These are phyloP conservation scores for Litsea cubeba DNA, from an alignment of 164 flowering plant genomes.

Conservation along the genomic window DNA sequence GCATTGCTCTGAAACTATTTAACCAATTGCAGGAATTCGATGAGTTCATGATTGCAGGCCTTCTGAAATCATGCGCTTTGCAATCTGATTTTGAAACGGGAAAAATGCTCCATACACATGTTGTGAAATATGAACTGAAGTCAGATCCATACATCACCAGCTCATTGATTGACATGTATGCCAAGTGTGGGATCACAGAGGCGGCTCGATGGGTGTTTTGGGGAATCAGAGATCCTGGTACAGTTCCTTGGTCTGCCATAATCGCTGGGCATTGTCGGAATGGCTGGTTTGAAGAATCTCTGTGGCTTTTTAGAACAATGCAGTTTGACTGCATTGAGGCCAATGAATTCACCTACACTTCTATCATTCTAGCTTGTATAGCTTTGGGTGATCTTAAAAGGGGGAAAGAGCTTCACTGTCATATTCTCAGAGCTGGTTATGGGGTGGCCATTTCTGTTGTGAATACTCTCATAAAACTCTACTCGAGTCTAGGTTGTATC, in stretches of 20 bases:
- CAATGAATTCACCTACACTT: conserved; percentile 28
- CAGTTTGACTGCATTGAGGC: conserved; percentile 16
- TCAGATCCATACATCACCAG: conserved; percentile 20
- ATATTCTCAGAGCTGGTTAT: conserved; percentile 22
- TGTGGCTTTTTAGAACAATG: conserved; percentile 22
- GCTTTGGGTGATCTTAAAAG: conserved; percentile 20
- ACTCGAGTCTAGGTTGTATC: conserved; percentile 18
- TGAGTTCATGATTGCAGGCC: conserved; percentile 25
- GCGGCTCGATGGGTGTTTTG: conserved; percentile 26
- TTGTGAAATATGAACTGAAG: conserved; percentile 21
- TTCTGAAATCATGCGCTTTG: conserved; percentile 28
- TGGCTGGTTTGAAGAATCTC: conserved; percentile 18
- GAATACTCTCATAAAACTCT: conserved; percentile 22
- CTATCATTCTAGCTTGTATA: conserved; percentile 26
- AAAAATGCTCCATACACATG: conserved; percentile 24
- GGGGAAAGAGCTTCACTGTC: conserved; percentile 24
- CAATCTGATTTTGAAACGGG: conserved; percentile 21
- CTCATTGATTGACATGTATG: conserved; percentile 29
- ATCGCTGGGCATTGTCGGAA: conserved; percentile 24
- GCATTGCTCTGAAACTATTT: conserved; percentile 22
- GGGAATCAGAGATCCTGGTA: conserved; percentile 20
- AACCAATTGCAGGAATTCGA: conserved; percentile 20
- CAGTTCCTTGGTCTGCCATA: conserved; percentile 33
- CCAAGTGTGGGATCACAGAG: conserved; percentile 28
- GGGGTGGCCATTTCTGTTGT: conserved; percentile 17